Evolutionary conservation across 495 filamentous ascomycete genomes (phyloP), one percentile per base, ranked within the genome.

Genomic region (Oleoguttula mirabilis): DNA sequence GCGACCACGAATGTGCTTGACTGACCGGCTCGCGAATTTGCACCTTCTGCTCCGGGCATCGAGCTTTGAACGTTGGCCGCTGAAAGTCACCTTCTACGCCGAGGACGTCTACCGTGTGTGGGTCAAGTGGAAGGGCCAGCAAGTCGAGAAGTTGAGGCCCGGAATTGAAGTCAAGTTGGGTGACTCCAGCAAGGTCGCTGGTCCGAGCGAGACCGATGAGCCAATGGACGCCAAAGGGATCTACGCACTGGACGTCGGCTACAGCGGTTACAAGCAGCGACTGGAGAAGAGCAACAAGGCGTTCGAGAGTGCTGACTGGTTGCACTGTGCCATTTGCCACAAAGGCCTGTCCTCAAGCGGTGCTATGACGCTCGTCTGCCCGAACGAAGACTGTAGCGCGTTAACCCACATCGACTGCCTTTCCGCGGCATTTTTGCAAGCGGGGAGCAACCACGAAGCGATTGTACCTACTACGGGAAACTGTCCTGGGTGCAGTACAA

Each of bases 11-110:
- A 64, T 69, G 39, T 80, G 69, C 3, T 51, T 90, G 28, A 66
- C 55, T 2, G 75, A 74, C 14, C 72, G 79, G 16, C 49, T 94
- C 21, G 75, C 76, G 1, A 84, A 86, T 51, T 61, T 98, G 14
- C 80, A 92, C 55, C 67, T 84, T 0, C 66, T 98, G 0, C 67
- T 95, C 5, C 71, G 82, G 1, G 82, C 83, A 5, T 69, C 71
- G 3, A 84, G 79, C 51, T 95, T 98, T 56, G 57, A 61, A 7
- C 62, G 71, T 20, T 92, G 84, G 86, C 87, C 87, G n/a, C 65
- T 98, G 22, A 69, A 71, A 12, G 53, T 95, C 14, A 76, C 81
- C 7, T 94, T 95, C 58, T 93, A 94, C 52, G 66, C 63, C 7
- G 60, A 66, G 1, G 81, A 93, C 42, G 79, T 81, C 1, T 68